phyloP scores from a whole-genome alignment of 2,329 filamentous ascomycete species.

The Trichoderma sp. region DNA sequence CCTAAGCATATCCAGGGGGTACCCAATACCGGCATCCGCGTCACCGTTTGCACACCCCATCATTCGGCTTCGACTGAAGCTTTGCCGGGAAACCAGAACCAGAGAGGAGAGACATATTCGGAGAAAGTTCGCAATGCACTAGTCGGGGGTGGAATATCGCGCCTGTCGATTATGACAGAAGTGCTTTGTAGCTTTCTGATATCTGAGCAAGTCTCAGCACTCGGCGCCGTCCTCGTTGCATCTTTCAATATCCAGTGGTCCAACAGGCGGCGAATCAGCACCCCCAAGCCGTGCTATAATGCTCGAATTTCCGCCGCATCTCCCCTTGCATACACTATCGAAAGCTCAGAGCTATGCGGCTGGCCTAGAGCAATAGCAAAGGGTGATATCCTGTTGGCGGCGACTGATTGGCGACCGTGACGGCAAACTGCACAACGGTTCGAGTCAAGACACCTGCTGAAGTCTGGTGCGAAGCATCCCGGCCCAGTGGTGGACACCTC shows the following conservation, averaged over 20 bases:
- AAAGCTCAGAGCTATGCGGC: conserved; percentile 3
- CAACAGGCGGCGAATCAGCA: background rate
- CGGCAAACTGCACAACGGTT: background rate
- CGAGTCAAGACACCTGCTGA: background rate
- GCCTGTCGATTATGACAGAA: conserved; percentile 1
- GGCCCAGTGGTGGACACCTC: background rate
- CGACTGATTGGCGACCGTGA: background rate
- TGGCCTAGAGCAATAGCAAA: background rate
- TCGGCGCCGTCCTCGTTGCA: background rate
- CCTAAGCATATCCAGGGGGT: too few species aligned
- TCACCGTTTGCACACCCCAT: background rate
- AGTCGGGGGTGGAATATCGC: background rate
- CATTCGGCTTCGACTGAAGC: background rate
- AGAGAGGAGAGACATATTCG: background rate
- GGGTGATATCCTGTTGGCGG: background rate
- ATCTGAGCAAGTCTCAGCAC: background rate
- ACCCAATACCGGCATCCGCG: too few species aligned
- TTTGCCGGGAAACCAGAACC: background rate
- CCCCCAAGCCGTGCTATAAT: background rate
- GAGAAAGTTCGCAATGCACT: background rate
- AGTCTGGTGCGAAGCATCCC: background rate
- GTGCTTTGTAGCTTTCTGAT: background rate
- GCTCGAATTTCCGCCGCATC: background rate
- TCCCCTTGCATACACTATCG: conserved; percentile 24
- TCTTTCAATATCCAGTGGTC: background rate